Evolutionary conservation across 176 grass and related monocot genomes (phyloP), one percentile per base, ranked within the genome.

Genomic region (Rhynchospora tenuis): DNA sequence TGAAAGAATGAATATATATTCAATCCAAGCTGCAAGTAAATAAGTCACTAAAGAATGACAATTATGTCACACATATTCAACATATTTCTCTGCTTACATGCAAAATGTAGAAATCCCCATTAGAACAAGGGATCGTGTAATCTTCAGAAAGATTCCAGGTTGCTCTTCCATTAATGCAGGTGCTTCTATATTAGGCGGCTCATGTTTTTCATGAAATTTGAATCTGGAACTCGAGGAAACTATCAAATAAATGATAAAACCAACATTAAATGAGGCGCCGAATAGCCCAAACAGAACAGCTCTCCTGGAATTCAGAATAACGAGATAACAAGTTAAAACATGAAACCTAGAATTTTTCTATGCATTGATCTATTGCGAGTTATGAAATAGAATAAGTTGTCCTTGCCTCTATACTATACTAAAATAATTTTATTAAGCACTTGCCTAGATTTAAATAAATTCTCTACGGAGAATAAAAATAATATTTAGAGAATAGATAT

Each of bases 31-130:
- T 72, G 69, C n/a, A 11, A 48, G 10, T 31, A 67, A 31, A 9
- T n/a, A n/a, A 33, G 38, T 38, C 29, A 64, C 24, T 68, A 29
- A 68, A 19, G 14, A 68, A 16, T 68, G 42, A 19, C 1, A 43
- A 15, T 19, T 68, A 28, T 6, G 27, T n/a, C 19, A 19, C 9
- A 43, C 31, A 69, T 69, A 44, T 73, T 50, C 10, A 14, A 73
- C 3, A 23, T 75, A 28, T 74, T 51, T 3, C 0, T 50, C 27
- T 52, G 16, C 72, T 75, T 75, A 54, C 72, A 75, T 27, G 47
- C 72, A 75, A 75, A 75, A 75, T 75, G 47, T 17, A 27, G 47
- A 75, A 75, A 75, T 54, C 47, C 72, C 72, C 52, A 75, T 75
- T 20, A 54, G 47, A 47, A 54, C 23, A 75, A 54, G 23, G 16